Conservation (phyloP, 2,329 filamentous ascomycete species). For the Coniochaeta hoffmannii region DNA sequence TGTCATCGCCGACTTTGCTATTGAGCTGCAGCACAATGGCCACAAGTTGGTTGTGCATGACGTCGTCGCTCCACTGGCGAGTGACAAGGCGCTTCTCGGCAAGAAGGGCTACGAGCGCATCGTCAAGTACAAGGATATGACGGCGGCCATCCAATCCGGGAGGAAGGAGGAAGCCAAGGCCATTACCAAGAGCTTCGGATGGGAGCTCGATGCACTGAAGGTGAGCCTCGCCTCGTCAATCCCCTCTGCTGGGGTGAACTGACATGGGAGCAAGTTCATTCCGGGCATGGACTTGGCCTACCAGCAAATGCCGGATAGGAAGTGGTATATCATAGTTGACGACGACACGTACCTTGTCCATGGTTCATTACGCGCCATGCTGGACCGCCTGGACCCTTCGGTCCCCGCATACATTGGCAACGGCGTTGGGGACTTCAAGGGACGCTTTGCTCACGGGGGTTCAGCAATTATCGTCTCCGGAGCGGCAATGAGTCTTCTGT, state of each 20-base stretch:
- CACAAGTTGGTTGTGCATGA: constrained; percentile 27
- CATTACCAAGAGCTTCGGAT: constrained; percentile 31
- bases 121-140: constrained; percentile 30
- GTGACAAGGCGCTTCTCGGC: constrained; percentile 22
- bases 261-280: constrained; percentile 33
- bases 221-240: constrained; percentile 17
- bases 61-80: constrained; percentile 24
- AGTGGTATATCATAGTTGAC: constrained; percentile 50
- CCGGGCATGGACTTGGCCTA: constrained; percentile 44
- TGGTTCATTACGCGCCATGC: constrained; percentile 35
- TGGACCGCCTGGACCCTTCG: constrained; percentile 38
- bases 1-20: constrained; percentile 42
- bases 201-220: constrained; percentile 41
- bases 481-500: constrained; percentile 37
- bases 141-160: constrained; percentile 26
- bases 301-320: constrained; percentile 40
- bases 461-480: constrained; percentile 44
- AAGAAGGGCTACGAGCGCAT: constrained; percentile 25
- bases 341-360: constrained; percentile 47
- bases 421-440: constrained; percentile 46
- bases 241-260: not conserved
- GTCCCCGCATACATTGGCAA: constrained; percentile 45
- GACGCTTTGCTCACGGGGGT: constrained; percentile 46
- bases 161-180: constrained; percentile 27
- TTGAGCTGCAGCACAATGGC: constrained; percentile 15